Evolutionary conservation across 441 rosid genomes (phyloP), one percentile per base, ranked within the genome.

Genomic region (Gossypium lobatum): DNA sequence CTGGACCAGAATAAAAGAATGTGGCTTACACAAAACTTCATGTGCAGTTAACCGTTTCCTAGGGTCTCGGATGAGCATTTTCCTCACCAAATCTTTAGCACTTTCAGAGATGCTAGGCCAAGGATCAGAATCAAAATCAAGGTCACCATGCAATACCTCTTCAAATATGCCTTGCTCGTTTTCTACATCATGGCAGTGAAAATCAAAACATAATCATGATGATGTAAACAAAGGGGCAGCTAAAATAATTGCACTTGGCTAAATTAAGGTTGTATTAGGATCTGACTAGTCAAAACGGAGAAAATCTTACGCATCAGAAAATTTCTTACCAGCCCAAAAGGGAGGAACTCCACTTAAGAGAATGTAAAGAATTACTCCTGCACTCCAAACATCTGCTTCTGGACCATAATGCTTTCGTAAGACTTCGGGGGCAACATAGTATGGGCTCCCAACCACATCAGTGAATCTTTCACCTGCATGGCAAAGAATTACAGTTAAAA

Each of bases 361-460:
- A 76, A 94, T 94, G 84, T 91, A 94, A 73, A 92, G 83, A 69
- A 94, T 92, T 57, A 95, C 94, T 77, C 98, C 98, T 66, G 97
- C 98, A 85, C 98, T 95, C 98, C 98, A 92, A 8, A 95, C 98
- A 83, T 95, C 98, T 61, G 97, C 86, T 84, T 95, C 97, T 57
- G 88, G 94, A 75, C 97, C 97, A 70, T 95, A 95, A 62, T 78
- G 89, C 81, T 95, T 95, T 77, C 80, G 83, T 74, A 95, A 85
- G 80, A 95, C 92, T 88, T 95, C 98, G 31, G 98, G 98, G 46
- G 98, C 98, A 53, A 95, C 97, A 68, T 95, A 95, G 67, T 95
- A 95, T 9, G 98, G 98, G 80, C 98, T 95, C 37, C 98, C 98
- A 65, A 95, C 98, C 70, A 95, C 98, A 78, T 92, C 98, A 26